Evolutionary conservation across 2,329 filamentous ascomycete genomes (phyloP), one percentile per base, ranked within the genome.

Genomic region (Dactylellina sp.): DNA sequence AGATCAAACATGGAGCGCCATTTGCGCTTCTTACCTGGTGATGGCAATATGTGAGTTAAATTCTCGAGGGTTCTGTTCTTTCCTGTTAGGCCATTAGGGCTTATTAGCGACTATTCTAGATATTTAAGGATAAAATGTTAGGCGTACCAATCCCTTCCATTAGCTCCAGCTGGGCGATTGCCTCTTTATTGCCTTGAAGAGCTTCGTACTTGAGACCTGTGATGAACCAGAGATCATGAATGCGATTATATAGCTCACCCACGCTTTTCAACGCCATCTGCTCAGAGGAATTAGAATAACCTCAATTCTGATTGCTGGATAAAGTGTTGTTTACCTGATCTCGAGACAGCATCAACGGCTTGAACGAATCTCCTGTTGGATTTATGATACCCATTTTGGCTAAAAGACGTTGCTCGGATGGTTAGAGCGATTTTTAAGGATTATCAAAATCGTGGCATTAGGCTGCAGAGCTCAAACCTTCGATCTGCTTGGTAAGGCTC

Each of bases 151-250:
- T 44, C 2, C 32, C 24, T 32, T 74, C 70, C 14, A 65, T 50
- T 5, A 59, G 25, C 16, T 50, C 46, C 3, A 61, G 5, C 1
- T 18, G 28, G 2, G 16, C 7, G 0, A 47, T 6, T 7, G 70
- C 46, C 5, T 61, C 24, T 6, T 22, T 25, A 39, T 72, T 28
- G 20, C 68, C 68, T 14, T 46, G 46, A 18, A 72, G 40, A 32
- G 37, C 60, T 7, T 65, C 7, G 14, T 59, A 55, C 16, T 74
- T 74, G n/a, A 66, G 47, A 7, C 56, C 55, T 2, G 40, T 47
- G 28, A 74, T n/a, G 49, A 35, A 57, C 70, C 70, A 74, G 7
- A 74, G 18, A 24, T 74, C 61, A 24, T 55, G 57, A 12, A 55
- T 56, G 2, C 25, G 46, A 16, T 74, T 66, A 40, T 61, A 65